Conservation (phyloP, 805 yeast genomes). For the Teunomyces cretensis region DNA sequence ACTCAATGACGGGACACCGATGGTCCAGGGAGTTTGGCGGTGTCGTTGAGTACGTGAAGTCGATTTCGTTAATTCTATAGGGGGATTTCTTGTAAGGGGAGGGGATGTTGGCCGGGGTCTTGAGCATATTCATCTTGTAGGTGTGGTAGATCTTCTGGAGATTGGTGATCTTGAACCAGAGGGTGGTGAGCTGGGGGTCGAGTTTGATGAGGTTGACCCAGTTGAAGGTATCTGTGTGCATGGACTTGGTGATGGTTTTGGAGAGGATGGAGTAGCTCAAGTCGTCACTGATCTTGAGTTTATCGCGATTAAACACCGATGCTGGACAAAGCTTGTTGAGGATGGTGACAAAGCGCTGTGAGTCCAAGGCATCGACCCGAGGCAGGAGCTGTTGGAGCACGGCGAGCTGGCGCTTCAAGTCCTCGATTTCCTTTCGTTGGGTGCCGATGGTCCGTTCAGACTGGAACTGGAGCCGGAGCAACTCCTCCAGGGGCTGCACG, state of each 20-base stretch:
- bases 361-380: neutral
- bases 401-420: constrained; percentile 26
- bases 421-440: constrained; percentile 33
- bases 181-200: constrained; percentile 39
- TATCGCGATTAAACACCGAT: constrained; percentile 7
- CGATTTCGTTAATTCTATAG: constrained; percentile 22
- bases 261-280: constrained; percentile 10
- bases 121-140: constrained; percentile 28
- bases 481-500: constrained; percentile 13
- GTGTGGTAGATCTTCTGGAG: constrained; percentile 40
- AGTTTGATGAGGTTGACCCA: constrained; percentile 40
- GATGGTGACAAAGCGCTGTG: constrained; percentile 13
- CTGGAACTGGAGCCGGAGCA: constrained; percentile 13
- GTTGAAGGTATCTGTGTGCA: constrained; percentile 26
- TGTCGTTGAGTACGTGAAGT: constrained; percentile 19
- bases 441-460: constrained; percentile 21
- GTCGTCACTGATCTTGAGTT: constrained; percentile 18
- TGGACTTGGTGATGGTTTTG: constrained; percentile 2
- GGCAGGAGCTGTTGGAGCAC: constrained; percentile 15
- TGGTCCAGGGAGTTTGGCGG: constrained; percentile 5
- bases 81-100: constrained; percentile 8
- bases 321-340: constrained; percentile 22
- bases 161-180: constrained; percentile 42
- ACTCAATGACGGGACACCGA: constrained; percentile 41
- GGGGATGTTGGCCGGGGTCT: constrained; percentile 3